Conservation (phyloP, 2,329 filamentous ascomycete species). For the Zymoseptoria passerinii region DNA sequence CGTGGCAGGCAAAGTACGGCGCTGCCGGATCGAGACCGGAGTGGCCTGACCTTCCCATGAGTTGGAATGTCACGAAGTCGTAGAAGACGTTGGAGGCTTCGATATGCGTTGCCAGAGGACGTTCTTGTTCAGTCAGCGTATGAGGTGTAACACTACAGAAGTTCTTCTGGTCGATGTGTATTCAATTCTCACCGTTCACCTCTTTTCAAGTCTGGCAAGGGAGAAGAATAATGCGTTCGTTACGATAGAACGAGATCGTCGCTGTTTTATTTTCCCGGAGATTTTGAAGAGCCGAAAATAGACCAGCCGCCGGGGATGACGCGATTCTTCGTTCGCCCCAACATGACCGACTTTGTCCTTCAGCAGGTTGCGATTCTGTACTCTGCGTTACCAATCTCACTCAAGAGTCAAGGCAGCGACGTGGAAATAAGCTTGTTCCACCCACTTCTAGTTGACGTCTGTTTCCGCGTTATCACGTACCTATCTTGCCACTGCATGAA, state of each 20-base stretch:
- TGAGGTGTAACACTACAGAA: neutral
- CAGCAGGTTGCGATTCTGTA: neutral
- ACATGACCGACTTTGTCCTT: neutral
- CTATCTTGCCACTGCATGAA: neutral
- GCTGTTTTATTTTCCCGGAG: neutral
- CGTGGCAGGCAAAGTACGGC: slow-evolving; percentile 96
- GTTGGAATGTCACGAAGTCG: slow-evolving; percentile 5
- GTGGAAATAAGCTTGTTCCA: neutral
- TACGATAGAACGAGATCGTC: neutral
- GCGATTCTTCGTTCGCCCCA: neutral
- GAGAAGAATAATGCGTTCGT: neutral
- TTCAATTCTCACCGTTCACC: neutral
- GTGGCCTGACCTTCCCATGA: slow-evolving; percentile 18
- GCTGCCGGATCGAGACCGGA: slow-evolving; percentile 10
- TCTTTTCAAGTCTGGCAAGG: too few species aligned
- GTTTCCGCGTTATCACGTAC: neutral
- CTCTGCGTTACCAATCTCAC: neutral
- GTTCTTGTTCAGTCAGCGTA: neutral
- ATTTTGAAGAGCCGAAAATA: neutral
- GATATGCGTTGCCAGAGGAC: neutral
- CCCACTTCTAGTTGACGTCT: neutral
- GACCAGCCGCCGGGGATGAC: neutral
- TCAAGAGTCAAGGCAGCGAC: neutral
- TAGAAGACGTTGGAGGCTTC: neutral
- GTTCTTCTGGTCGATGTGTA: neutral